These are phyloP conservation scores for Xylaria digitata DNA, from an alignment of 2,329 filamentous ascomycete species.

Conservation along the genomic window DNA sequence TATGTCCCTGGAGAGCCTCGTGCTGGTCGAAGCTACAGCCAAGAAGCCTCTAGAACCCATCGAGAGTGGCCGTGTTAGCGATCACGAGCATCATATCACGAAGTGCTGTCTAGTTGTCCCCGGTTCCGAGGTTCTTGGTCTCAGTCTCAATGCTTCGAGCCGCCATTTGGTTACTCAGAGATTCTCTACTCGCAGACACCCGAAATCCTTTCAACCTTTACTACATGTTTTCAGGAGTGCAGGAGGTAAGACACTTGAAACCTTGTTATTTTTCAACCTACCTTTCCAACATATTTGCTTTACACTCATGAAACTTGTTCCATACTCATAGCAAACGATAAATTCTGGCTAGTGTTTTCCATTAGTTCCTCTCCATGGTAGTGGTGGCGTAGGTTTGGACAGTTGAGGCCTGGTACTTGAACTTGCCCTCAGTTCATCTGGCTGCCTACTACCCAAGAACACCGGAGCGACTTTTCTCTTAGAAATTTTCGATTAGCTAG, in stretches of 20 bases:
- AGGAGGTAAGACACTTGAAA: slow-evolving; percentile 56
- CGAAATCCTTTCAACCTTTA: not conserved
- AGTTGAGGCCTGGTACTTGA: slow-evolving; percentile 77
- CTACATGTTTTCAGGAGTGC: slow-evolving; percentile 78
- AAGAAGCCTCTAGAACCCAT: slow-evolving; percentile 87
- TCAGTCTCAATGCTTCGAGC: slow-evolving; percentile 68
- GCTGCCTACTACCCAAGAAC: slow-evolving; percentile 69
- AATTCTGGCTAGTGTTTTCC: not conserved
- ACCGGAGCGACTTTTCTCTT: slow-evolving; percentile 68
- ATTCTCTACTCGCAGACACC: not conserved
- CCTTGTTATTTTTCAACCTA: too few species aligned
- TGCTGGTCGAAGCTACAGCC: slow-evolving; percentile 82
- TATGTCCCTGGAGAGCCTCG: slow-evolving; percentile 82
- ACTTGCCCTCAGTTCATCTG: slow-evolving; percentile 69
- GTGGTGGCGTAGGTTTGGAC: slow-evolving; percentile 90
- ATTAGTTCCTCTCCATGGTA: slow-evolving; percentile 83
- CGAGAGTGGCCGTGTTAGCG: slow-evolving; percentile 83
- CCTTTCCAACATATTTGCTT: not conserved
- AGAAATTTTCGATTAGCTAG: slow-evolving; percentile 7
- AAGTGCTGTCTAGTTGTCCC: slow-evolving; percentile 83
- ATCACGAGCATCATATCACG: slow-evolving; percentile 87
- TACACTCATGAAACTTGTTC: too few species aligned
- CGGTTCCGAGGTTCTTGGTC: slow-evolving; percentile 66
- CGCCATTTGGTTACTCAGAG: slow-evolving; percentile 43
- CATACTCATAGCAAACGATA: not conserved